Conservation (phyloP, 768 basidiomycete genomes). For the Lactifluus subvellereus region DNA sequence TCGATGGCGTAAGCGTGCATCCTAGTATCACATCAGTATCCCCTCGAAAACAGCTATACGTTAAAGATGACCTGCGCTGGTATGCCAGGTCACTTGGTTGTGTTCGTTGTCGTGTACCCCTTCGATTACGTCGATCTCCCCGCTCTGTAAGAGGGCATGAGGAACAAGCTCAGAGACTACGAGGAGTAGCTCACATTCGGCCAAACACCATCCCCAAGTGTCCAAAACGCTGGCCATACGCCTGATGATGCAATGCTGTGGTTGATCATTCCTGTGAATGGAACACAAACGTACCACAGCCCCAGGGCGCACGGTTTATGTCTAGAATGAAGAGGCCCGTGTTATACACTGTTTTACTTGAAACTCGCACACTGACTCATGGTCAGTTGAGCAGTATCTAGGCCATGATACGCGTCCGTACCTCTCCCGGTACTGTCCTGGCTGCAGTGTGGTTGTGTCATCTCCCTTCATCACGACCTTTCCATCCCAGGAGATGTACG, state of each 20-base stretch:
- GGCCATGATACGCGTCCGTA: slow-evolving; percentile 25
- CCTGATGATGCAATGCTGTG: slow-evolving; percentile 35
- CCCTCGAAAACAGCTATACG: not conserved
- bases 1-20: slow-evolving; percentile 50
- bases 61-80: slow-evolving; percentile 44
- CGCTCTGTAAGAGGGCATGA: slow-evolving; percentile 41
- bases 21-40: slow-evolving; percentile 33
- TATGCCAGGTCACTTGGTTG: slow-evolving; percentile 82
- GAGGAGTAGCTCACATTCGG: slow-evolving; percentile 44
- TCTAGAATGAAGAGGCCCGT: slow-evolving; percentile 83
- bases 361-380: slow-evolving; percentile 65
- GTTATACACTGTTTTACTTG: slow-evolving; percentile 55
- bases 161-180: slow-evolving; percentile 3
- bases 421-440: slow-evolving; percentile 59
- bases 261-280: not conserved
- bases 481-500: slow-evolving; percentile 50
- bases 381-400: not conserved
- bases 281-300: slow-evolving; percentile 58
- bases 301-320: slow-evolving; percentile 78
- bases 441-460: slow-evolving; percentile 48
- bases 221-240: slow-evolving; percentile 85
- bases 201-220: slow-evolving; percentile 54
- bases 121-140: slow-evolving; percentile 81
- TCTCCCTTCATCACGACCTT: slow-evolving; percentile 76
- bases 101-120: slow-evolving; percentile 82